Percentiles rank a stretch among this genome's conserved stretches.
These are phyloP conservation scores for Lathyrus tuberosus DNA, from an alignment of 306 rosid species.

Conservation along the genomic window DNA sequence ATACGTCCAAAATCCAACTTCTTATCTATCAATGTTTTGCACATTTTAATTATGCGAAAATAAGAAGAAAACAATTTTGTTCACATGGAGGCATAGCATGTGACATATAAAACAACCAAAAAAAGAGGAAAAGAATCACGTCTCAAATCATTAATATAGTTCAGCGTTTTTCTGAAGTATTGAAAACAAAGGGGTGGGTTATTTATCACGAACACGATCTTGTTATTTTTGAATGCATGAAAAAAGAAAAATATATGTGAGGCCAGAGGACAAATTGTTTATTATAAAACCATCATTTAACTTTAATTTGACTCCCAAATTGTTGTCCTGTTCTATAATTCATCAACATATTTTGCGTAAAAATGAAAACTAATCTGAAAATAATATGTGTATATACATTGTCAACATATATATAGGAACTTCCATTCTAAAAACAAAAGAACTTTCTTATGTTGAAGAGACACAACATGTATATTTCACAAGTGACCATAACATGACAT, in stretches of 20 bases:
- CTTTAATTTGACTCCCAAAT: not conserved
- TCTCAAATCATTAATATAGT: not conserved
- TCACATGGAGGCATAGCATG: conserved; percentile 53
- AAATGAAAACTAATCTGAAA: not conserved
- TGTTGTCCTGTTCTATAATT: not conserved
- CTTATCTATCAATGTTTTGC: conserved; percentile 3
- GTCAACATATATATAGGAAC: not conserved
- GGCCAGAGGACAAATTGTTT: too few species aligned
- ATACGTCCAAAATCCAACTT: conserved; percentile 14
- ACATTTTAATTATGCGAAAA: conserved; percentile 19
- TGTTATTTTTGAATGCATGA: not conserved
- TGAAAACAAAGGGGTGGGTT: not conserved
- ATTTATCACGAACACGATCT: not conserved
- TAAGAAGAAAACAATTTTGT: not conserved
- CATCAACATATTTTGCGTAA: not conserved
- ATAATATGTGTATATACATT: not conserved
- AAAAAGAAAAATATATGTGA: not conserved
- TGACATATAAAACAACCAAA: conserved; percentile 34
- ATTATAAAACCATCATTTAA: not conserved
- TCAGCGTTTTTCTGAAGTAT: not conserved
- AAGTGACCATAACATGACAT: not conserved
- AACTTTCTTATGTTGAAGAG: not conserved
- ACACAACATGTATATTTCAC: not conserved
- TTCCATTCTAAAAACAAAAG: not conserved
- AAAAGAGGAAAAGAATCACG: conserved; percentile 5